Percentiles rank a stretch among this genome's conserved stretches.
Conservation (phyloP, 2,329 filamentous ascomycete genomes). For the Pseudocercospora fijiensis region DNA sequence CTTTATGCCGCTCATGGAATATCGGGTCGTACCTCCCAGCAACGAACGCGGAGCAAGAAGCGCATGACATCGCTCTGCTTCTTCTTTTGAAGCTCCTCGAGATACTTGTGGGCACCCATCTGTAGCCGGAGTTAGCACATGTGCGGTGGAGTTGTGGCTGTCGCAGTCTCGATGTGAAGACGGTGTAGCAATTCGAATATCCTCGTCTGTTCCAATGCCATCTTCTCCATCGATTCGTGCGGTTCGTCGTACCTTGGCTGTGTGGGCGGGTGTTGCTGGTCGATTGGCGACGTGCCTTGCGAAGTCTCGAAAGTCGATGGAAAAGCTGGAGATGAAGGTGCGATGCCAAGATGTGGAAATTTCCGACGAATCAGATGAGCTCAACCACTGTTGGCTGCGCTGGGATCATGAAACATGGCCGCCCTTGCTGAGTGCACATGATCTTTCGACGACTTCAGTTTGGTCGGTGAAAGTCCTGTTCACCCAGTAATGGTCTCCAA, state of each 20-base stretch:
- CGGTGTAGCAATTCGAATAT: conserved; percentile 7
- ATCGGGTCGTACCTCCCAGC: conserved; percentile 82
- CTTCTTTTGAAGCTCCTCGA: conserved; percentile 99
- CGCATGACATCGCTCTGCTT: conserved; percentile 99
- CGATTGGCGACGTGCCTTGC: conserved; percentile 23
- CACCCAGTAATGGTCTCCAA: neutral
- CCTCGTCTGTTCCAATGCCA: conserved; percentile 8
- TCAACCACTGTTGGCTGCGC: neutral
- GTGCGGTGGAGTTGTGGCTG: conserved; percentile 8
- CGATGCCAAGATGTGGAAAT: conserved; percentile 4
- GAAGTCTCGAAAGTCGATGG: conserved; percentile 11
- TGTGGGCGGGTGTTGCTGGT: conserved; percentile 24
- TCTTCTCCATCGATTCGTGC: conserved; percentile 4
- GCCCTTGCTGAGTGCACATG: neutral
- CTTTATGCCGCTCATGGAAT: conserved; percentile 38
- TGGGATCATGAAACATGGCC: neutral
- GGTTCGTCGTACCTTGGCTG: conserved; percentile 32
- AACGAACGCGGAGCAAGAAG: conserved; percentile 99
- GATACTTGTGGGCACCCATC: conserved; percentile 99
- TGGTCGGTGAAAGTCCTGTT: neutral
- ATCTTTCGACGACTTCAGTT: neutral
- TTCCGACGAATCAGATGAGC: neutral
- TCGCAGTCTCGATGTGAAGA: neutral
- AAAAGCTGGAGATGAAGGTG: conserved; percentile 3
- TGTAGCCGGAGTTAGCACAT: conserved; percentile 41